Evolutionary conservation across 805 yeast genomes (phyloP), one percentile per base, ranked within the genome.

Genomic region (Kodamaea kaohsiungensis): DNA sequence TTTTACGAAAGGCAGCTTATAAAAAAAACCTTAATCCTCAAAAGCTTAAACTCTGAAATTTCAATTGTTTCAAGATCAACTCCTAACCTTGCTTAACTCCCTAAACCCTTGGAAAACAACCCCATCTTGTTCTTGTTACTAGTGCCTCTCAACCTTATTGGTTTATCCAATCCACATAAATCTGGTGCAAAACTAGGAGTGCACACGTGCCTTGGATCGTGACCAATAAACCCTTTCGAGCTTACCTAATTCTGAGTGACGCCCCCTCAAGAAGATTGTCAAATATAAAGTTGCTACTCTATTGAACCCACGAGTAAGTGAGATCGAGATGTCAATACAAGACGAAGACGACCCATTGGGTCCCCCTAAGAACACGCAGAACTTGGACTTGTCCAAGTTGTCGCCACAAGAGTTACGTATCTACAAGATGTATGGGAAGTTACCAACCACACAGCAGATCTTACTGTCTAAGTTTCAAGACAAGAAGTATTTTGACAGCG

Each of bases 401-500:
- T 75, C 87, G 2, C 89, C 95, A 12, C 95, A 91, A 65, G 98
- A 92, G 68, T 77, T 87, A 66, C 85, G 85, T 56, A 75, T 92
- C 18, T 87, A 85, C 71, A 85, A 82, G 63, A 72, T 91, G 75
- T 91, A 92, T 69, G 98, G 97, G 30, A 88, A 86, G 66, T 74
- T 91, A 49, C 98, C 97, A 19, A 82, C 91, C 25, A 86, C 84
- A 54, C 86, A 87, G 53, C 96, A 91, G 58, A 76, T 91, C 17
- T 76, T 91, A 50, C 80, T 87, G 50, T 83, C 87, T 57, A 89
- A 88, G 66, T 74, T 89, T 62, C 89, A 88, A 70, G 97, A 91
- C 59, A 83, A 96, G 63, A 92, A 91, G 74, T 91, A 88, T 70
- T 92, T 91, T 65, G 98, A 91, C 66, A 88, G 96, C 57, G 97